Evolutionary conservation across 225 moss, liverwort and hornwort genomes (phyloP), one percentile per base, ranked within the genome.

Genomic region (Pleurozium schreberi): DNA sequence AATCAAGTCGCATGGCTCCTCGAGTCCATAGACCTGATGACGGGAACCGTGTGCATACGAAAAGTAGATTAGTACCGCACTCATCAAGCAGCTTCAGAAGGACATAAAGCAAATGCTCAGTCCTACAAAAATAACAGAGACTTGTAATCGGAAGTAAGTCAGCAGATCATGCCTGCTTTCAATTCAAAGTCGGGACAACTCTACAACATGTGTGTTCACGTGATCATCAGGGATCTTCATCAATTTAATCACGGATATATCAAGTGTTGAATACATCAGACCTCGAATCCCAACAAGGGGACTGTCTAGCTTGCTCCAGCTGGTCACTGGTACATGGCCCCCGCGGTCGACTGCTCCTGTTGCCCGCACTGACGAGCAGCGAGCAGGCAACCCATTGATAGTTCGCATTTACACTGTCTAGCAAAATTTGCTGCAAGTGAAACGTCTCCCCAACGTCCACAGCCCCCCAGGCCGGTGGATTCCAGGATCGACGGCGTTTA

Each of bases 351-450:
- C 67, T 86, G 83, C 90, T 86, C 59, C 50, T 78, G 86, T 49
- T 86, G 45, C 88, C 82, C 68, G 82, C 52, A 78, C 66, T 71
- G 25, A 55, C n/a, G 36, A 57, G 57, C 6, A 52, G 66, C 77
- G 25, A 61, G 81, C 83, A 85, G 65, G 83, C 88, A 84, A 88
- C 86, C 84, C 78, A 82, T 84, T 55, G 30, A 67, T 36, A 88
- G 67, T 73, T 84, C 42, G 58, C 62, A 86, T 81, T 90, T 86
- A 89, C 85, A 89, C 85, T 64, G 53, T 88, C 93, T 89, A 91
- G 88, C 91, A 91, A 93, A 91, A 93, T 89, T 90, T 89, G 88
- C 89, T 93, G 86, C 89, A 87, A 89, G 85, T 89, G 85, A 80
- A 89, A 89, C 77, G 84, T 58, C 67, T 85, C 80, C 60, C 82